These are phyloP conservation scores for Drosera spatulata DNA, from an alignment of 179 eudicot species.

Conservation along the genomic window DNA sequence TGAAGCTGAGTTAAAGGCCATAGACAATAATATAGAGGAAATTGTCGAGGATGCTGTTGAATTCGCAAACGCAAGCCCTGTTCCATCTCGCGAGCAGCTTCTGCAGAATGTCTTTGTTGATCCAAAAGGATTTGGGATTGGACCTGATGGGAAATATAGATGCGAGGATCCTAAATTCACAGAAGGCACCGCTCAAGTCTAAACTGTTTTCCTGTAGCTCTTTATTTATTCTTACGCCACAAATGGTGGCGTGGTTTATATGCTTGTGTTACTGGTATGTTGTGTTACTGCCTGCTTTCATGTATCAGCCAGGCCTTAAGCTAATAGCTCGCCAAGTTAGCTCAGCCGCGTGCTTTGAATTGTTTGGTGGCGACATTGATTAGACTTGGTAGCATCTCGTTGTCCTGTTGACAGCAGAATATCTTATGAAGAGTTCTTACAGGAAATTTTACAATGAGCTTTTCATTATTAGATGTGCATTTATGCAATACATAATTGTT, in stretches of 20 bases:
- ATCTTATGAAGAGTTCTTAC: no score
- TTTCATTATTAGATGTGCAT: no score
- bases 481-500: no score
- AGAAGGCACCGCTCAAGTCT: conserved; percentile 90
- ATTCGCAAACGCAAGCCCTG: conserved; percentile 73
- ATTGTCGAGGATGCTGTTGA: conserved; percentile 77
- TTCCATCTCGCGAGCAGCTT: conserved; percentile 68
- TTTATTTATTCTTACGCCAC: not conserved
- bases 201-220: not conserved
- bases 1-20: conserved; percentile 74
- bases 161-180: conserved; percentile 97
- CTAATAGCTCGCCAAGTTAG: no score
- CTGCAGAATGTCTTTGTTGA: conserved; percentile 95
- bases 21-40: conserved; percentile 84
- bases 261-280: not conserved
- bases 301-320: not conserved
- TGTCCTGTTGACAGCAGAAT: no score
- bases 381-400: no score
- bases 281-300: not conserved
- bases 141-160: conserved; percentile 88
- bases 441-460: no score
- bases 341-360: no score
- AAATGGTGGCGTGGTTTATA: not conserved
- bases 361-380: no score
- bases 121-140: conserved; percentile 89